Conservation (phyloP, 176 grass and related monocot genomes). For the Neostapfia colusana region DNA sequence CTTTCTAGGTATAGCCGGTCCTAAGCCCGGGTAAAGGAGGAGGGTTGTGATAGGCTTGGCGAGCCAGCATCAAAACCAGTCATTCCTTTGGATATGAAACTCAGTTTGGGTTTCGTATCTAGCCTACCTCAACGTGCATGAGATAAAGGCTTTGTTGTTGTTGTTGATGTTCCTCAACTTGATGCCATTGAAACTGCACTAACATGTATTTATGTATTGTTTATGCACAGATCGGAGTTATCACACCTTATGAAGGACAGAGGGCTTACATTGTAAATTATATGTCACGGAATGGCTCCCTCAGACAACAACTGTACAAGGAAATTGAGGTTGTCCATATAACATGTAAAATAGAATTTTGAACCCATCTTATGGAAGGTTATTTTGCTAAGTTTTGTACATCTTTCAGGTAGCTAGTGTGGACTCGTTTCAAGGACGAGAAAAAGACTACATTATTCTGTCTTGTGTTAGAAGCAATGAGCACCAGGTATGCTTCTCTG, state of each 20-base stretch:
- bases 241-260: constrained; percentile 99
- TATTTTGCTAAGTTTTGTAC: constrained; percentile 28
- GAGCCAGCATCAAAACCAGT: no score
- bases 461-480: constrained; percentile 99
- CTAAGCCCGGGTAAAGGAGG: no score
- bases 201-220: constrained; percentile 27
- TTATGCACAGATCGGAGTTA: constrained; percentile 87
- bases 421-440: constrained; percentile 98
- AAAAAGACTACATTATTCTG: constrained; percentile 99
- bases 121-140: no score
- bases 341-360: background rate
- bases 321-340: constrained; percentile 82
- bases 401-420: constrained; percentile 91
- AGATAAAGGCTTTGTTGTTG: no score
- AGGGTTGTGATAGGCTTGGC: no score
- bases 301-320: constrained; percentile 97
- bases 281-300: constrained; percentile 96
- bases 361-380: background rate
- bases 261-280: constrained; percentile 99
- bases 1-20: no score
- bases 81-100: no score
- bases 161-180: background rate
- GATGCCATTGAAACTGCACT: background rate
- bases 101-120: no score
- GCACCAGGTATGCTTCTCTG: constrained; percentile 76